Evolutionary conservation across 257 asterid genomes (phyloP), one percentile per base, ranked within the genome.

Genomic region (Nicotiana obtusifolia): DNA sequence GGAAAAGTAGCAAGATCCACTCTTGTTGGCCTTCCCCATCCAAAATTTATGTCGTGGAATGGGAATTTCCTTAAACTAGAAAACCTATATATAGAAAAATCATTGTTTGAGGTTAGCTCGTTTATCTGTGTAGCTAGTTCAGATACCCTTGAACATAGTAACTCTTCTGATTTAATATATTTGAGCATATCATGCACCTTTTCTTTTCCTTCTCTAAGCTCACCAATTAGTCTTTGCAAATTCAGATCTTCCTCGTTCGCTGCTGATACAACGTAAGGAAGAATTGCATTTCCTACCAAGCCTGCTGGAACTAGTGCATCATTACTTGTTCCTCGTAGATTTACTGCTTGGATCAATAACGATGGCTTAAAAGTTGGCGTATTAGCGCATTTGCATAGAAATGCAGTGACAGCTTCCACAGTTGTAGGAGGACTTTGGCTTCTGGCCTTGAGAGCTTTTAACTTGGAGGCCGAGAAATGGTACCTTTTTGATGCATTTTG

Each of bases 21-120:
- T 22, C 44, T 53, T 61, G 8, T 10, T 10, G 77, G 83, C 53
- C 37, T 80, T 9, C 83, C 83, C 83, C 83, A 80, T 65, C 83
- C 77, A 47, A 80, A 64, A 80, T 80, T 69, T 10, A 64, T 64
- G 28, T 61, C 77, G 15, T 64, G 7, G 2, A 26, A 8, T 3
- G 77, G 83, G n/a, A 80, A 28, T n/a, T 44, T 64, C 47, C 77
- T 62, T 11, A 80, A 15, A 49, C 83, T 80, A 13, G 33, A 17
- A 62, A 49, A 80, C 44, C 49, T 62, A 64, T 64, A 80, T 49
- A 62, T n/a, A 14, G 57, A 24, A 31, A 80, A n/a, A 69, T 20
- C 20, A 5, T 37, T 37, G 33, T 5, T 60, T 2, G 16, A 5
- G 7, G 14, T 16, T 30, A 3, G 33, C 8, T 22, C 20, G 9